phyloP scores from a whole-genome alignment of 1,284 basidiomycete genomes.

The Apiotrichum gracile region DNA sequence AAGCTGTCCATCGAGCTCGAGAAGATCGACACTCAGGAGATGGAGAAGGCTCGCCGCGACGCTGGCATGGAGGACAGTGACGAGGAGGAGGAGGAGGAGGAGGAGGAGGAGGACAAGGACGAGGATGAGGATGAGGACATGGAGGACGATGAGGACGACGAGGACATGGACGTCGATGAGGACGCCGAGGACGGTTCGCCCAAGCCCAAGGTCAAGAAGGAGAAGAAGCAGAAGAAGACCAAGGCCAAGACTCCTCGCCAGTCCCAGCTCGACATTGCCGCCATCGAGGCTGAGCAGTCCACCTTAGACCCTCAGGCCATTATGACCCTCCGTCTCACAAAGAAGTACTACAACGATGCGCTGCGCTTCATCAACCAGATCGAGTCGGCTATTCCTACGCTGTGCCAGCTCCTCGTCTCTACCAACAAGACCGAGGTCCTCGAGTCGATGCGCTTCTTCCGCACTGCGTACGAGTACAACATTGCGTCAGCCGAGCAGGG shows the following conservation, averaged over 20 bases:
- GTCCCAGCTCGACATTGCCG: constrained; percentile 58
- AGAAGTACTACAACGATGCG: constrained; percentile 83
- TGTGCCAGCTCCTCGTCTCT: constrained; percentile 75
- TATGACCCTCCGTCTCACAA: constrained; percentile 67
- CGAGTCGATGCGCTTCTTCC: constrained; percentile 94
- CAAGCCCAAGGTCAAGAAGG: constrained; percentile 34
- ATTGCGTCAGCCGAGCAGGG: constrained; percentile 68
- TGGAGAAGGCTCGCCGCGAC: constrained; percentile 43
- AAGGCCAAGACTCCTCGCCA: constrained; percentile 62
- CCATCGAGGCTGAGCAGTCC: constrained; percentile 58
- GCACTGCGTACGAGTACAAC: constrained; percentile 74
- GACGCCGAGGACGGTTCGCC: constrained; percentile 31
- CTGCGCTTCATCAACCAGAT: constrained; percentile 78
- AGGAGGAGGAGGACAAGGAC: constrained; percentile 27
- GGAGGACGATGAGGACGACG: constrained; percentile 39
- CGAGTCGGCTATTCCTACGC: constrained; percentile 67
- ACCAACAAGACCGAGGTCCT: constrained; percentile 90
- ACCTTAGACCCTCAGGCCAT: constrained; percentile 60
- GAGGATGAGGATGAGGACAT: constrained; percentile 40
- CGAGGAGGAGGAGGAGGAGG: constrained; percentile 52
- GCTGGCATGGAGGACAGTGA: constrained; percentile 50
- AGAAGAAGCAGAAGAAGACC: constrained; percentile 50
- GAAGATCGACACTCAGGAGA: constrained; percentile 55
- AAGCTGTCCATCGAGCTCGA: constrained; percentile 55
- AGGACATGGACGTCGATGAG: constrained; percentile 30